These are phyloP conservation scores for Termitomyces heimii DNA, from an alignment of 768 basidiomycete genomes.

Conservation along the genomic window DNA sequence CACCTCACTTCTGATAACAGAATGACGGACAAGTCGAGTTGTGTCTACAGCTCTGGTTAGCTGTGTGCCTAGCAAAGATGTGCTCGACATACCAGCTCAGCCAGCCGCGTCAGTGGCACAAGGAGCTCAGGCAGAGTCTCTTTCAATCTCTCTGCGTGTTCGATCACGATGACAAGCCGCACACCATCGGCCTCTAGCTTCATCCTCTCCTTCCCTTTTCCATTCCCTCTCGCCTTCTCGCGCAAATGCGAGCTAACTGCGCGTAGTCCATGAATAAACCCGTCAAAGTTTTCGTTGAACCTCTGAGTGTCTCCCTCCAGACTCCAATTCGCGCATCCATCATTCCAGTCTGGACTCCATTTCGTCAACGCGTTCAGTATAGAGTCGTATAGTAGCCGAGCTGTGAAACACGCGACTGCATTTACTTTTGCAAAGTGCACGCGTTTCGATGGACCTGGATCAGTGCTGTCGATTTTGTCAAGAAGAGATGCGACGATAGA, in stretches of 20 bases:
- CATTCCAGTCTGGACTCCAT: constrained; percentile 53
- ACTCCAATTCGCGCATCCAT: constrained; percentile 58
- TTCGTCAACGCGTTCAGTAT: constrained; percentile 54
- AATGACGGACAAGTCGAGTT: constrained; percentile 51
- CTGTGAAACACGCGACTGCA: constrained; percentile 53
- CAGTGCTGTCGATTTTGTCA: constrained; percentile 11
- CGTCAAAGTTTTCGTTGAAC: constrained; percentile 63
- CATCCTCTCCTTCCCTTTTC: constrained; percentile 21
- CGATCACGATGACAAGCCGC: constrained; percentile 56
- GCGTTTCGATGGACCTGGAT: constrained; percentile 16
- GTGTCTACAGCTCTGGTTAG: constrained; percentile 35
- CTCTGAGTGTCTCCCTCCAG: constrained; percentile 29
- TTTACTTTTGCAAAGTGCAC: constrained; percentile 44
- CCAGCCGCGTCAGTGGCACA: constrained; percentile 64
- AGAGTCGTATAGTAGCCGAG: constrained; percentile 61
- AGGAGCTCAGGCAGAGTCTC: constrained; percentile 59
- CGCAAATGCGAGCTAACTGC: constrained; percentile 26
- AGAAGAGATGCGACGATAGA: constrained; percentile 36
- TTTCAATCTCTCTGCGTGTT: constrained; percentile 62
- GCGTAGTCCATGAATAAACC: constrained; percentile 63
- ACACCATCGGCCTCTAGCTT: constrained; percentile 17
- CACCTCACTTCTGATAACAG: constrained; percentile 62
- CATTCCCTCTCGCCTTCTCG: constrained; percentile 8
- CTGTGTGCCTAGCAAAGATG: not conserved
- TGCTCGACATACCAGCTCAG: constrained; percentile 57